A percentile compares a stretch with the other conserved stretches of the same genome.
These are phyloP conservation scores for Cladosporium oxysporum DNA, from an alignment of 2,329 filamentous ascomycete genomes.

Conservation along the genomic window DNA sequence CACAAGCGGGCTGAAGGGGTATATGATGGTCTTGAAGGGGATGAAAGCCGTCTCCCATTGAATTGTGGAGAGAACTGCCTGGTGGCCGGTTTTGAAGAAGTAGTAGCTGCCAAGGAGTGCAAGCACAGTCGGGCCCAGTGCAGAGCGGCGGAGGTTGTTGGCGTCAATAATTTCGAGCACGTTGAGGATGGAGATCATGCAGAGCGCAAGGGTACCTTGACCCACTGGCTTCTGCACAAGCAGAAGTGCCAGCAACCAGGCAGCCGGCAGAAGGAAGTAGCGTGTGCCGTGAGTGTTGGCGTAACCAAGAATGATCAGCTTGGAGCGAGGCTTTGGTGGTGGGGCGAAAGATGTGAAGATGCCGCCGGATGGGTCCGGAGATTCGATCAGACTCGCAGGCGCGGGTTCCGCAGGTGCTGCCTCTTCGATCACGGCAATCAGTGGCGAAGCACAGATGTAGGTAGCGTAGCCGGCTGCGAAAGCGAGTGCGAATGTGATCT, in stretches of 20 bases:
- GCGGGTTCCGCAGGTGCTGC: conserved; percentile 27
- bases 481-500: conserved; percentile 75
- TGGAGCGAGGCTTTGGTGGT: conserved; percentile 35
- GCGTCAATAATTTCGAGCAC: conserved; percentile 66
- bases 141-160: conserved; percentile 62
- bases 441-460: conserved; percentile 83
- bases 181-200: conserved; percentile 86
- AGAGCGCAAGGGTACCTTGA: conserved; percentile 75
- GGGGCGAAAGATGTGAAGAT: conserved; percentile 41
- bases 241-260: conserved; percentile 73
- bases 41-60: conserved; percentile 98
- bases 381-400: conserved; percentile 31
- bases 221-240: conserved; percentile 95
- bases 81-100: conserved; percentile 97
- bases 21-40: conserved; percentile 75
- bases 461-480: conserved; percentile 82
- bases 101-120: conserved; percentile 89
- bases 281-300: conserved; percentile 90
- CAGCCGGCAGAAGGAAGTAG: conserved; percentile 80
- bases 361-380: conserved; percentile 31
- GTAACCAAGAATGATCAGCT: conserved; percentile 75
- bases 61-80: conserved; percentile 81
- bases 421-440: conserved; percentile 66
- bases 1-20: conserved; percentile 85
- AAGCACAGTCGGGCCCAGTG: conserved; percentile 81